Base-by-base conservation (phyloP, 2,329 filamentous ascomycete species). In the Exophiala alcalophila region DNA sequence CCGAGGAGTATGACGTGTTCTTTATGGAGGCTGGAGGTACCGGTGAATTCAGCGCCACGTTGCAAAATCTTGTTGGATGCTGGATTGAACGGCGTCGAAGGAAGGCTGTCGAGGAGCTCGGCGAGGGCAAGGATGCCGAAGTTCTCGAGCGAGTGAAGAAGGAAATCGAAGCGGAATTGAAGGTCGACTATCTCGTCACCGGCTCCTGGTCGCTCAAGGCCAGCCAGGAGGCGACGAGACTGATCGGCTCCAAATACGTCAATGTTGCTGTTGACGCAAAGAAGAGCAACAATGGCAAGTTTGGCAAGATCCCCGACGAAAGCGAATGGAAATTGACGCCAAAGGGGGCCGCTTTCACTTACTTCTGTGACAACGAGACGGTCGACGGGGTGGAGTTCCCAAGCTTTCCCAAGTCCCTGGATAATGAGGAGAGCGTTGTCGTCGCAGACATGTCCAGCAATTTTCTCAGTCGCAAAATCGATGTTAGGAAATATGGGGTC, bases 381-480 rank as follows among this genome's bases (percentile, higher is more conserved):
- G 87, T 94, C 9, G 55, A 57, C 31, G 55, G 90, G 23, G 88
- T 97, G 12, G 91, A 97, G 61, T 95, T 94, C 56, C 87, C 84
- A 4, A 66, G 58, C 3, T 83, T 85, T 59, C 91, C 91, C 16
- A 68, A 81, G 51, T 63, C 65, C 5, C 72, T 94, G 16, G 76
- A 78, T 34, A n/a, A 61, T 11, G 76, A 82, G 36, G 78, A 80
- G 21, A 81, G 82, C 1, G 77, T 94, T 46, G 84, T 97, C 4
- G 83, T 95, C 4, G 88, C 86, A 14, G 91, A 97, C 65, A 94
- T 97, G 86, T 85, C 79, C 32, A 95, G 87, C 46, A 97, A 96
- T 65, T 95, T 97, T 61, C 80, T 97, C 37, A 88, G 86, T 32
- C 74, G 88, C 29, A 77, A 75, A 50, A 77, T 96, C 16, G 83